A percentile compares a stretch with the other conserved stretches of the same genome.
phyloP scores from a whole-genome alignment of 2,329 filamentous ascomycete genomes.

The Sporothrix pseudoabietina region DNA sequence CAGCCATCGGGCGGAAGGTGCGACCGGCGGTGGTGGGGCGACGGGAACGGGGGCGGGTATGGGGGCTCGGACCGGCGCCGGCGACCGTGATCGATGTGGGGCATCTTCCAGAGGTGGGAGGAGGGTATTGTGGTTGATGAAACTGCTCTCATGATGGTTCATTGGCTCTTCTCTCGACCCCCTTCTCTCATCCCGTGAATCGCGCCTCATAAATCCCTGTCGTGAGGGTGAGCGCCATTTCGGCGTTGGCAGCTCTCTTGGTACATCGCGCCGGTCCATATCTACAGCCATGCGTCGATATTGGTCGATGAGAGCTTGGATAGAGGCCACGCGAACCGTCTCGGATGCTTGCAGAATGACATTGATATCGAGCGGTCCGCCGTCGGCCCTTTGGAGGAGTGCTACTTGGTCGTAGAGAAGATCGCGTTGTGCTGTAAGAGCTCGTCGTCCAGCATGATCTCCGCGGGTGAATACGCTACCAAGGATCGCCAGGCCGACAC shows the following conservation, averaged over 20 bases:
- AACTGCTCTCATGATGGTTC: not conserved
- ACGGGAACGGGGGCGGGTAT: conserved; percentile 29
- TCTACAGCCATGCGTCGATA: conserved; percentile 42
- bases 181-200: not conserved
- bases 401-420: conserved; percentile 40
- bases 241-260: conserved; percentile 38
- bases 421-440: conserved; percentile 39
- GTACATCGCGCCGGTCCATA: conserved; percentile 38
- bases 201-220: not conserved
- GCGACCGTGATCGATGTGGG: not conserved
- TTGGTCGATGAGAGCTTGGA: conserved; percentile 43
- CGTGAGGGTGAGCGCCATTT: conserved; percentile 25
- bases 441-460: conserved; percentile 43
- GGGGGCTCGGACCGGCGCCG: not conserved
- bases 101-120: not conserved
- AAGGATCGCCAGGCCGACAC: conserved; percentile 42
- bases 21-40: conserved; percentile 32
- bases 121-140: not conserved
- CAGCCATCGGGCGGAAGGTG: conserved; percentile 30
- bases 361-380: conserved; percentile 41
- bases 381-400: conserved; percentile 34
- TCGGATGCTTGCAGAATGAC: conserved; percentile 44
- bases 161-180: not conserved
- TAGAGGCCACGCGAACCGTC: conserved; percentile 39
- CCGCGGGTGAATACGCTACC: conserved; percentile 43